These are phyloP conservation scores for Solanum hybrid DNA, from an alignment of 305 asterid species.

Conservation along the genomic window DNA sequence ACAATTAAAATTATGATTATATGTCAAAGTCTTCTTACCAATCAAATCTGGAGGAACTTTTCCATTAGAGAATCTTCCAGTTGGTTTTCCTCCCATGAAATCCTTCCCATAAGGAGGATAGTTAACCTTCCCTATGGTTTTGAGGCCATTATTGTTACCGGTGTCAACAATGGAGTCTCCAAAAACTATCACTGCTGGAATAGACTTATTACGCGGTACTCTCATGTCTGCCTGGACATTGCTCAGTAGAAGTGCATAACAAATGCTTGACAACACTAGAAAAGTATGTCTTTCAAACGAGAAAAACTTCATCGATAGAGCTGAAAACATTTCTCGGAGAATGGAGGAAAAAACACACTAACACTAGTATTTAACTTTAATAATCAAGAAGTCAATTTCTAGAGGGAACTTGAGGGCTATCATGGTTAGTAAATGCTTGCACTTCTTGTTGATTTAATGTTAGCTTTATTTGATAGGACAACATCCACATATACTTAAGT, in stretches of 20 bases:
- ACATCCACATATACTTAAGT: background rate
- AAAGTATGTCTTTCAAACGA: background rate
- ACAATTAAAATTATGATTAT: background rate
- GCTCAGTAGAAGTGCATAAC: background rate
- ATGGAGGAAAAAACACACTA: background rate
- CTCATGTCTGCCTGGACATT: conserved; percentile 2
- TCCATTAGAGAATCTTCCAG: conserved; percentile 57
- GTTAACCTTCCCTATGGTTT: conserved; percentile 30
- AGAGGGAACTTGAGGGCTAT: background rate
- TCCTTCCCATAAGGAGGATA: conserved; percentile 64
- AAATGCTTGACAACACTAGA: background rate
- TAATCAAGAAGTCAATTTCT: background rate
- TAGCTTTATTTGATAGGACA: background rate
- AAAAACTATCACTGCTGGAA: conserved; percentile 46
- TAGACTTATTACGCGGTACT: conserved; percentile 14
- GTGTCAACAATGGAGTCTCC: conserved; percentile 67
- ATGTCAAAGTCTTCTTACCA: conserved; percentile 22
- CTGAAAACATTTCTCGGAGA: background rate
- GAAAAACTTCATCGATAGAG: background rate
- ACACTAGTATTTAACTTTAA: background rate
- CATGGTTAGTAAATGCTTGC: background rate
- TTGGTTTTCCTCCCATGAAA: conserved; percentile 46
- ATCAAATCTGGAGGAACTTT: conserved; percentile 49
- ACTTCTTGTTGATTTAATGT: background rate
- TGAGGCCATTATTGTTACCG: conserved; percentile 46